Percentiles rank a stretch among this genome's conserved stretches.
These are phyloP conservation scores for Melaleuca quinquenervia DNA, from an alignment of 345 rosid genomes.

Conservation along the genomic window DNA sequence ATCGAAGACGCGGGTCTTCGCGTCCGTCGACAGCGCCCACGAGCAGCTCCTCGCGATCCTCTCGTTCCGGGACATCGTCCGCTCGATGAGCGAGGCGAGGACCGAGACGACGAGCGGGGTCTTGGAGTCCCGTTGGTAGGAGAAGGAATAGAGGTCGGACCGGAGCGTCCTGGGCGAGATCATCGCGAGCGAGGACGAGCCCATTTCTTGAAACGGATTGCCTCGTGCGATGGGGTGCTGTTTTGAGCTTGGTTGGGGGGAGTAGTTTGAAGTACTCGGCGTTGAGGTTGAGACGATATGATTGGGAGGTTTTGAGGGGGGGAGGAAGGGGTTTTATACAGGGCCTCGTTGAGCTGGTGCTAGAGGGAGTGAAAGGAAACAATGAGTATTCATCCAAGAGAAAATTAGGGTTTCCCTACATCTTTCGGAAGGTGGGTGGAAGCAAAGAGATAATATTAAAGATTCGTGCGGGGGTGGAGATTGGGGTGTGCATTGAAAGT, in stretches of 20 bases:
- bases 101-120: conserved; percentile 76
- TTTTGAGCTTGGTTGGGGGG: background rate
- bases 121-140: conserved; percentile 43
- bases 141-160: conserved; percentile 63
- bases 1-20: conserved; percentile 40
- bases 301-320: background rate
- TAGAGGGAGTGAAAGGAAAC: background rate
- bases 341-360: background rate
- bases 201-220: conserved; percentile 6
- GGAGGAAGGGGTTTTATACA: background rate
- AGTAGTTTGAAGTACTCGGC: background rate
- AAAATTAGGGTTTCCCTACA: background rate
- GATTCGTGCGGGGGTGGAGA: background rate
- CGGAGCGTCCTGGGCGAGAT: conserved; percentile 84
- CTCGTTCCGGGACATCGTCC: conserved; percentile 58
- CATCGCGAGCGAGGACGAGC: conserved; percentile 21
- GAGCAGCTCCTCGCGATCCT: conserved; percentile 38
- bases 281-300: background rate
- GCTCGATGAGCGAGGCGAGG: conserved; percentile 60
- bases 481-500: background rate
- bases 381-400: background rate
- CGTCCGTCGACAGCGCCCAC: conserved; percentile 20
- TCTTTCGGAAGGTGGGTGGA: background rate
- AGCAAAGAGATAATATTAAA: background rate
- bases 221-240: background rate